Evolutionary conservation across 1,284 basidiomycete genomes (phyloP), one percentile per base, ranked within the genome.

Genomic region (Malassezia globosa): DNA sequence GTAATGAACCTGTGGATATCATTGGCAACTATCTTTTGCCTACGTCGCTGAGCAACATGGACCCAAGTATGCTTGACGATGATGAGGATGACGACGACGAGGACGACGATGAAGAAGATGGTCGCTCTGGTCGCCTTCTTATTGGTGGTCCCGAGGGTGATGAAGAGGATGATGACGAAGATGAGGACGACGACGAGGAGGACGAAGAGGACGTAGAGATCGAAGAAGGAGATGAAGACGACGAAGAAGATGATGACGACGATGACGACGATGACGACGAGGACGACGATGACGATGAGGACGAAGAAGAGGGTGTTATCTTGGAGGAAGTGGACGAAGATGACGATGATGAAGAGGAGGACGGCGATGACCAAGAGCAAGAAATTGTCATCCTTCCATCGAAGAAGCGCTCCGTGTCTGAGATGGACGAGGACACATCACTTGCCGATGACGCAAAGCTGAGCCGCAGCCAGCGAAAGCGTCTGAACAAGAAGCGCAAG

Each of bases 11-110:
- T 43, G 78, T 95, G 54, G 82, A 90, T 74, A 74, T 96, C 48
- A 81, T 84, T 56, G 90, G 90, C 54, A 89, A 94, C 76, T 92
- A 88, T 76, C 81, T 92, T 63, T 68, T 75, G 61, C 75, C 77
- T 61, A 72, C 72, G 31, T 69, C 70, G 46, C 66, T 63, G 44
- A 58, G 56, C 56, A 60, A 71, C 55, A 57, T 63, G 44, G 59
- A 79, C 81, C 85, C 73, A 46, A 52, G 59, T 27, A 50, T 54
- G 31, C 59, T 74, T 48, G 67, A 75, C 11, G 77, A 81, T 55
- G 73, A 78, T 40, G 81, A 80, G 68, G 79, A 74, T 45, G 76
- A 70, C 16, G 73, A 74, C 68, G 80, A 72, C 54, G 53, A 55
- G 23, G 49, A 49, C 49, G 65, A 64, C 49, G 70, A 48, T 22